Evolutionary conservation across 2,329 filamentous ascomycete species (phyloP).

Genomic region (Dothidotthia symphoricarpi): DNA sequence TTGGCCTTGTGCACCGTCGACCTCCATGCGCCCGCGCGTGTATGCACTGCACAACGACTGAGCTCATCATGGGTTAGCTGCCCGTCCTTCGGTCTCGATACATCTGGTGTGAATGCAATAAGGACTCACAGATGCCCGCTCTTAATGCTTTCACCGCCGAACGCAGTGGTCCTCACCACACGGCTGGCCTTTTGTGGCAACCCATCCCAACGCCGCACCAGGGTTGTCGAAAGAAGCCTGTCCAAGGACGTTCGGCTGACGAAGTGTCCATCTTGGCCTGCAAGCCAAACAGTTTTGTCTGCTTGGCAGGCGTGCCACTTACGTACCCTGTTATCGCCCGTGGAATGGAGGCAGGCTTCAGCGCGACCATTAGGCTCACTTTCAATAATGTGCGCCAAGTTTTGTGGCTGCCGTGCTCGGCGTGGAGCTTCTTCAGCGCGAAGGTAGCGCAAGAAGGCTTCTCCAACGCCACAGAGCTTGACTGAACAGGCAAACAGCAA

Average conservation of each 20-base stretch:
- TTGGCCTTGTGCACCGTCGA: too few species aligned
- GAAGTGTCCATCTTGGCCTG: constrained; percentile 18
- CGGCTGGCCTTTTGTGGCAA: too few species aligned
- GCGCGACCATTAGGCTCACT: constrained; percentile 12
- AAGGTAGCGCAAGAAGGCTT: constrained; percentile 22
- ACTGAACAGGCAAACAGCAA: background rate
- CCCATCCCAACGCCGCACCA: background rate
- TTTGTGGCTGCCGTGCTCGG: constrained; percentile 22
- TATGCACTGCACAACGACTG: too few species aligned
- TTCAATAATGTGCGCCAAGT: constrained; percentile 29
- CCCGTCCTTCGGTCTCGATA: too few species aligned
- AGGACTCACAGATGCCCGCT: background rate
- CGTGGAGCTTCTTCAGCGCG: constrained; percentile 23
- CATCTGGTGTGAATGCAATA: too few species aligned
- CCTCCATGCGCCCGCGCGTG: too few species aligned
- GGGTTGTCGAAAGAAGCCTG: constrained; percentile 36
- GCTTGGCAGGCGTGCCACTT: constrained; percentile 28
- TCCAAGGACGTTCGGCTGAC: constrained; percentile 33
- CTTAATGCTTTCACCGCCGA: too few species aligned
- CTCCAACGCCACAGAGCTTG: constrained; percentile 25
- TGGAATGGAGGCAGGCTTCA: constrained; percentile 21
- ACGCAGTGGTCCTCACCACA: too few species aligned
- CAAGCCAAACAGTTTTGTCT: constrained; percentile 25
- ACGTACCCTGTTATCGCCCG: constrained; percentile 17
- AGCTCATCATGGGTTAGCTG: too few species aligned